Conservation (phyloP, 768 basidiomycete species). For the Jaapia argillacea region DNA sequence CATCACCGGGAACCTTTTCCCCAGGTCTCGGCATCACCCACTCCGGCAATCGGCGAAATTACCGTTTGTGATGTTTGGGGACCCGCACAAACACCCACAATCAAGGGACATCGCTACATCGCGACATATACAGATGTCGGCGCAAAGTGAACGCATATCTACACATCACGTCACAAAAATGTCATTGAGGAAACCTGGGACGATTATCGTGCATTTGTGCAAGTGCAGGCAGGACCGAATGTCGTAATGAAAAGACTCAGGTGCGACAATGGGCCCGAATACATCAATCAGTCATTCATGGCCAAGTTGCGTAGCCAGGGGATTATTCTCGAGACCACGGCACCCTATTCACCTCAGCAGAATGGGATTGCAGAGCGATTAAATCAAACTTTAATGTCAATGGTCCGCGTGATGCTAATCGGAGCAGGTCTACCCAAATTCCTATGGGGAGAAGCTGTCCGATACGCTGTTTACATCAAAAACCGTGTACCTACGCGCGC, state of each 20-base stretch:
- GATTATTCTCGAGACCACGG: conserved; percentile 4
- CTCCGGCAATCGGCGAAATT: not conserved
- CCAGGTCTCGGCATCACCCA: not conserved
- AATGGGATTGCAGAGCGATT: conserved; percentile 18
- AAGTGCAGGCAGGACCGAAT: conserved; percentile 1
- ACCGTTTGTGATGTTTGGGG: not conserved
- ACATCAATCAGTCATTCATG: conserved; percentile 1
- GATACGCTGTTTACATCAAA: conserved; percentile 9
- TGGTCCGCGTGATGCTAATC: conserved; percentile 9
- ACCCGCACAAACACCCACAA: not conserved
- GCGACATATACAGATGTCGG: conserved; percentile 2
- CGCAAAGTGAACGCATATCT: not conserved
- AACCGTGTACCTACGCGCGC: conserved; percentile 12
- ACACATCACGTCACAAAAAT: not conserved
- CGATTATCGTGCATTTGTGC: not conserved
- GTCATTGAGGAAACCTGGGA: not conserved
- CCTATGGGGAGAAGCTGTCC: conserved; percentile 15
- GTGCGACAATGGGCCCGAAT: conserved; percentile 10
- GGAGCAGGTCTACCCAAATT: conserved; percentile 8
- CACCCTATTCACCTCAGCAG: conserved; percentile 12
- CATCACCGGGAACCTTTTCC: not conserved
- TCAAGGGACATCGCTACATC: not conserved
- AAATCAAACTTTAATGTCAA: conserved; percentile 12
- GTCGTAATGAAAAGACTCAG: not conserved
- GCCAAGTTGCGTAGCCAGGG: not conserved